Conservation (phyloP, 2,329 filamentous ascomycete species). For the Akanthomyces lecanii region DNA sequence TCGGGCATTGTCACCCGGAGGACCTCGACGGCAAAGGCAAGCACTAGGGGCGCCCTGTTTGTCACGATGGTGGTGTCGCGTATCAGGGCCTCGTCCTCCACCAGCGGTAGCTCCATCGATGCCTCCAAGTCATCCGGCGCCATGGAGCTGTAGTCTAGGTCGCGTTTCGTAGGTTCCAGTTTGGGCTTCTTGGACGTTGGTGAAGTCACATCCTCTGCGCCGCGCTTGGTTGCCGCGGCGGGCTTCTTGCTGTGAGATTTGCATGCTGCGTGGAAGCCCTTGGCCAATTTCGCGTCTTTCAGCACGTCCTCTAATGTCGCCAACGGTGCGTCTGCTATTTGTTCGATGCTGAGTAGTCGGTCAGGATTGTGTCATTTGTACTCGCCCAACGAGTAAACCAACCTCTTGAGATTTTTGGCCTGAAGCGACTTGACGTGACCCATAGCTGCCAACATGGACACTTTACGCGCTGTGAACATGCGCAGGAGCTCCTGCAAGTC, state of each 20-base stretch:
- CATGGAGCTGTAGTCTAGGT: constrained; percentile 38
- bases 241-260: constrained; percentile 46
- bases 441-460: constrained; percentile 57
- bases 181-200: constrained; percentile 29
- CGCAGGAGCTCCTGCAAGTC: constrained; percentile 60
- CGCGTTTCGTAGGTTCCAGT: constrained; percentile 31
- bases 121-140: constrained; percentile 58
- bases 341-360: constrained; percentile 40
- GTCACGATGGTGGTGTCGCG: constrained; percentile 58
- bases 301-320: constrained; percentile 43
- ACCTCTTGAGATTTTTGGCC: constrained; percentile 52
- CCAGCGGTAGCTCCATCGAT: constrained; percentile 56
- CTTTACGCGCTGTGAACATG: constrained; percentile 54
- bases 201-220: constrained; percentile 22
- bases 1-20: constrained; percentile 79
- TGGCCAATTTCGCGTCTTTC: constrained; percentile 46
- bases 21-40: constrained; percentile 73
- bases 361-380: not conserved
- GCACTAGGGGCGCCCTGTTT: constrained; percentile 75
- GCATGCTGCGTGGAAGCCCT: constrained; percentile 50
- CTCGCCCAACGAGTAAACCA: constrained; percentile 25
- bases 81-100: constrained; percentile 56
- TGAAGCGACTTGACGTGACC: constrained; percentile 55
- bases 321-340: constrained; percentile 49
- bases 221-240: constrained; percentile 25